phyloP scores from a whole-genome alignment of 805 yeast genomes.

The Candida peoriensis region DNA sequence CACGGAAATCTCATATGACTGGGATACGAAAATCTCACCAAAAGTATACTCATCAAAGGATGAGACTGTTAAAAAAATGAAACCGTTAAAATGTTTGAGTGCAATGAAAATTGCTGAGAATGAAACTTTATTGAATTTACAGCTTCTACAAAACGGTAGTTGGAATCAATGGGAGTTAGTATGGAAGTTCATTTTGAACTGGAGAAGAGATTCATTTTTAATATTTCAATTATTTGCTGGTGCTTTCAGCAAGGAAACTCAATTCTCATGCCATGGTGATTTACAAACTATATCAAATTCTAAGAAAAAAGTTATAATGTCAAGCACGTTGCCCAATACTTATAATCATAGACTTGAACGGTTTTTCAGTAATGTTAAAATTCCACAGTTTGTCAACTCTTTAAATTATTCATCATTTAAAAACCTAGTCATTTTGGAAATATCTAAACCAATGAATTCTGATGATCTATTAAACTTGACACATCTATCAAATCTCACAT shows the following conservation, averaged over 20 bases:
- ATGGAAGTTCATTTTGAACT: constrained; percentile 27
- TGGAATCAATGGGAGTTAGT: constrained; percentile 28
- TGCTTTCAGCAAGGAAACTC: constrained; percentile 15
- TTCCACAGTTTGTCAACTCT: constrained; percentile 10
- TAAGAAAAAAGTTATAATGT: constrained; percentile 9
- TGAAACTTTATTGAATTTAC: constrained; percentile 14
- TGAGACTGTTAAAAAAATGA: constrained; percentile 6
- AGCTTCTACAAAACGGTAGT: constrained; percentile 19
- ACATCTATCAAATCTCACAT: constrained; percentile 13
- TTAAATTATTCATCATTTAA: constrained; percentile 13
- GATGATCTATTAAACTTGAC: constrained; percentile 17
- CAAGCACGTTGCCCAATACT: constrained; percentile 18
- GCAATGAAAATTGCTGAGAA: constrained; percentile 24
- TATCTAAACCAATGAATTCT: constrained; percentile 11
- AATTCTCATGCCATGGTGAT: constrained; percentile 15
- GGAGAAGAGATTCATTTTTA: constrained; percentile 27
- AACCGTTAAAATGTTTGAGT: constrained; percentile 22
- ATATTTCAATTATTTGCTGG: constrained; percentile 27
- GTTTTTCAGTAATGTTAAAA: constrained; percentile 23
- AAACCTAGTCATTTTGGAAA: constrained; percentile 15
- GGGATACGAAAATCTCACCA: constrained; percentile 14
- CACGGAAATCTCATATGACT: constrained; percentile 14
- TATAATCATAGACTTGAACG: constrained; percentile 32
- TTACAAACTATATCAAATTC: constrained; percentile 9
- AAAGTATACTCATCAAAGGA: constrained; percentile 5